Evolutionary conservation across 2,329 filamentous ascomycete species (phyloP), one percentile per base, ranked within the genome.

Genomic region (Curvularia eragrostidis): DNA sequence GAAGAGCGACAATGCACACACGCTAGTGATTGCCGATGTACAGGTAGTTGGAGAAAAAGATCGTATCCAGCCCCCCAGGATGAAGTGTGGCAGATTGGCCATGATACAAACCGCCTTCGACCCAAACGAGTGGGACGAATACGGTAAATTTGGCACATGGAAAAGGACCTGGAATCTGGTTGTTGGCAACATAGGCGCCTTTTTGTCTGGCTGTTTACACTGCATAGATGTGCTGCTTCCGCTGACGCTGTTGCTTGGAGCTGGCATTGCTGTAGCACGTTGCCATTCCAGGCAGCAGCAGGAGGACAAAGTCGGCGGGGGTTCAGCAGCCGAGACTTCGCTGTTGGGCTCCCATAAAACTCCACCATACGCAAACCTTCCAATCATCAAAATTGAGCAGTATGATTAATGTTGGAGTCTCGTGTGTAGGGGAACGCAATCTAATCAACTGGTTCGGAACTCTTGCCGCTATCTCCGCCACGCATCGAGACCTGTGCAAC

Each of bases 61-160:
- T 26, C 62, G 62, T 13, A 46, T 34, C 7, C 52, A 66, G 46
- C 69, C 70, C 12, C 61, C 65, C 42, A 62, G 48, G 38, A 73
- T 73, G 71, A 63, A 66, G 36, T 74, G 72, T 36, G 71, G 72
- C 4, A 70, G 60, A 36, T 51, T 63, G 30, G 69, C 69, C 5
- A 68, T 70, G 58, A 34, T 66, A n/a, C 53, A 54, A 36, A 72
- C 68, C 0, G 34, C 54, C 3, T 74, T 64, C 52, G 66, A 72
- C 18, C 70, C 71, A 1, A 47, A 58, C 12, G 66, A 73, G 30
- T 74, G 72, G 72, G 72, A 75, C 48, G 52, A 63, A 30, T 70
- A 67, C 54, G 71, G 71, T 51, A 64, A 65, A 48, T 57, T 70
- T 26, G 71, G 70, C 19, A 68, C 72, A 1, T 65, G 54, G 58